These are phyloP conservation scores for Kipferlia bialata DNA, from an alignment of 78 protist genomes.

Conservation along the genomic window DNA sequence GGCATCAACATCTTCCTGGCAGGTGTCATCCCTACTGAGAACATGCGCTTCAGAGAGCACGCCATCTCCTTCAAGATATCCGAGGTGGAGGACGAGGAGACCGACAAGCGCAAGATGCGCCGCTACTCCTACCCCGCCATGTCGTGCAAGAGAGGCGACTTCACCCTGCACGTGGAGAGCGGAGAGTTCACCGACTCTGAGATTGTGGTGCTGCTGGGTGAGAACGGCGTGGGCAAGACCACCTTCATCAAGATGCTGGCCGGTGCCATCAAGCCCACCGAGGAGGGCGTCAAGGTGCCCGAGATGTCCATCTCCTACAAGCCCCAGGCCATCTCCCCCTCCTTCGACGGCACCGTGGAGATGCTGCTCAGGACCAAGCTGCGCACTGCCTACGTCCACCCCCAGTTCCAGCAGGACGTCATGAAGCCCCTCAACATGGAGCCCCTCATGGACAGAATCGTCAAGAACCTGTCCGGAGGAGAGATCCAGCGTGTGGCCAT, in stretches of 20 bases:
- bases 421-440: constrained; percentile 80
- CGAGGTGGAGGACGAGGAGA: constrained; percentile 42
- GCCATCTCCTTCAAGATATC: constrained; percentile 55
- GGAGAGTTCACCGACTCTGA: constrained; percentile 90
- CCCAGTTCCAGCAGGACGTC: constrained; percentile 91
- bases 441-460: constrained; percentile 61
- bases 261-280: constrained; percentile 69
- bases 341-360: constrained; percentile 53
- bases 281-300: constrained; percentile 53
- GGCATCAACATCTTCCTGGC: constrained; percentile 96
- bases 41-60: constrained; percentile 91
- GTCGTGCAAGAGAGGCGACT: constrained; percentile 72
- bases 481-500: constrained; percentile 98
- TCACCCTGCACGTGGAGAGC: constrained; percentile 65
- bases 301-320: constrained; percentile 81
- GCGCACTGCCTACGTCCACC: constrained; percentile 58
- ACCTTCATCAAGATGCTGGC: constrained; percentile 84
- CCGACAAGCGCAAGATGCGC: background rate
- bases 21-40: constrained; percentile 96
- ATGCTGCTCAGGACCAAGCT: constrained; percentile 71
- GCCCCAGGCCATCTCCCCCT: constrained; percentile 92
- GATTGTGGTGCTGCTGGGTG: constrained; percentile 93
- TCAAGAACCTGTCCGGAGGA: constrained; percentile 89
- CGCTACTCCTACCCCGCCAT: constrained; percentile 79
- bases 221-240: constrained; percentile 99